Percentiles rank a stretch among this genome's conserved stretches.
These are phyloP conservation scores for Acidiella bohemica DNA, from an alignment of 495 filamentous ascomycete species.

Conservation along the genomic window DNA sequence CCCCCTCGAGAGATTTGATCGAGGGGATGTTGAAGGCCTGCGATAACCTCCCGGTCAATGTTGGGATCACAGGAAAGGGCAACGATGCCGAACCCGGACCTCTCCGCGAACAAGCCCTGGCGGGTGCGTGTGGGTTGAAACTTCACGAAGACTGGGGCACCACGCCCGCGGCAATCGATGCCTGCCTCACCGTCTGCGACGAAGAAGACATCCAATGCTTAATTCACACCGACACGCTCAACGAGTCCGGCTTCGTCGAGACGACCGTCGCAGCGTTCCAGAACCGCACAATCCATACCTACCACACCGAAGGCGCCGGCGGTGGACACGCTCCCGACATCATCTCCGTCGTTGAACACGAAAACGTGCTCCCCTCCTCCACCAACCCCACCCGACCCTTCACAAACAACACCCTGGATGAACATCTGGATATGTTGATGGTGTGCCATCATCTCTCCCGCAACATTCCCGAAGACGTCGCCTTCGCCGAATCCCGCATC, in stretches of 20 bases:
- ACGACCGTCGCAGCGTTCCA: slow-evolving; percentile 81
- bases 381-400: slow-evolving; percentile 93
- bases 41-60: slow-evolving; percentile 76
- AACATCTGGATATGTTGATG: slow-evolving; percentile 98
- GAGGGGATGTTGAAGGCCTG: slow-evolving; percentile 86
- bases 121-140: slow-evolving; percentile 83
- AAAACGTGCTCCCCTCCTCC: slow-evolving; percentile 81
- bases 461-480: slow-evolving; percentile 90
- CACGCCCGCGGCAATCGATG: slow-evolving; percentile 85
- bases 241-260: slow-evolving; percentile 95
- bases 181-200: slow-evolving; percentile 78
- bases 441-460: slow-evolving; percentile 89
- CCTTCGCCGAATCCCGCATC: slow-evolving; percentile 91
- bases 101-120: slow-evolving; percentile 66
- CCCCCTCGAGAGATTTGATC: slow-evolving; percentile 70
- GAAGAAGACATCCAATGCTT: slow-evolving; percentile 85
- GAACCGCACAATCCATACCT: slow-evolving; percentile 87
- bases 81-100: slow-evolving; percentile 67
- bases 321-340: slow-evolving; percentile 96
- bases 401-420: slow-evolving; percentile 86
- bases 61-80: slow-evolving; percentile 92
- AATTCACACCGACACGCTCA: slow-evolving; percentile 95
- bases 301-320: slow-evolving; percentile 95
- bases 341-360: slow-evolving; percentile 81
- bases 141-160: slow-evolving; percentile 97